Percentiles rank a stretch among this genome's conserved stretches.
Conservation (phyloP, 805 yeast species). For the Metschnikowia orientalis region DNA sequence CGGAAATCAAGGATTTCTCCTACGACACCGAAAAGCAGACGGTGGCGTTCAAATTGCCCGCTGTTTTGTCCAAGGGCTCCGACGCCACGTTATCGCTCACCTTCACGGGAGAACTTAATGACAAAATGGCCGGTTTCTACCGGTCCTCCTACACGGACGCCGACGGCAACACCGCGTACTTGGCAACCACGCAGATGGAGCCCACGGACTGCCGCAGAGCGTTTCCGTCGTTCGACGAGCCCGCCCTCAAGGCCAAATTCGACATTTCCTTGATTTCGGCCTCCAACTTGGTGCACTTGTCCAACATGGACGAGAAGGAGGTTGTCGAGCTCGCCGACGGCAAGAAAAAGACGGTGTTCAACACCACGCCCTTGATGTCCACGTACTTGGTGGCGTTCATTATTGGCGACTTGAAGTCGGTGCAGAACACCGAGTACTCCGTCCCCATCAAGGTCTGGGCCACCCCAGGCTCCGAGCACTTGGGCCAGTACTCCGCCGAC, state of each 20-base stretch:
- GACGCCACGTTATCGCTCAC: slow-evolving; percentile 44
- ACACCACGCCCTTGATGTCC: slow-evolving; percentile 77
- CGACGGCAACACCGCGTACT: slow-evolving; percentile 60
- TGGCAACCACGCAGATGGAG: slow-evolving; percentile 84
- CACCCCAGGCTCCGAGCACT: slow-evolving; percentile 69
- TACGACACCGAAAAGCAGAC: slow-evolving; percentile 38
- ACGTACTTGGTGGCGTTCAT: slow-evolving; percentile 83
- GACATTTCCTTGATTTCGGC: slow-evolving; percentile 59
- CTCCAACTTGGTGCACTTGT: slow-evolving; percentile 52
- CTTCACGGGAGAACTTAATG: slow-evolving; percentile 63
- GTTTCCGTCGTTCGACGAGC: slow-evolving; percentile 84
- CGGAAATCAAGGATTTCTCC: slow-evolving; percentile 19
- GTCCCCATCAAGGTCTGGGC: slow-evolving; percentile 79
- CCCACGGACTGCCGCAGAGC: slow-evolving; percentile 85
- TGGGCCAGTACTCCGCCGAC: slow-evolving; percentile 70
- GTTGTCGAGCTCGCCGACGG: slow-evolving; percentile 40
- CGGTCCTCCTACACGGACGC: slow-evolving; percentile 56
- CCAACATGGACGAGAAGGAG: slow-evolving; percentile 62
- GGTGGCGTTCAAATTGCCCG: slow-evolving; percentile 37
- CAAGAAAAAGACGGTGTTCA: slow-evolving; percentile 56
- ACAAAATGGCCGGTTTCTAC: slow-evolving; percentile 81
- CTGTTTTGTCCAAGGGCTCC: slow-evolving; percentile 32
- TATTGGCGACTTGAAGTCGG: slow-evolving; percentile 73
- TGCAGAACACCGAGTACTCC: slow-evolving; percentile 60
- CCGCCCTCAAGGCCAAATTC: slow-evolving; percentile 71